These are phyloP conservation scores for Rosa hybrid DNA, from an alignment of 331 rosid genomes.

Conservation along the genomic window DNA sequence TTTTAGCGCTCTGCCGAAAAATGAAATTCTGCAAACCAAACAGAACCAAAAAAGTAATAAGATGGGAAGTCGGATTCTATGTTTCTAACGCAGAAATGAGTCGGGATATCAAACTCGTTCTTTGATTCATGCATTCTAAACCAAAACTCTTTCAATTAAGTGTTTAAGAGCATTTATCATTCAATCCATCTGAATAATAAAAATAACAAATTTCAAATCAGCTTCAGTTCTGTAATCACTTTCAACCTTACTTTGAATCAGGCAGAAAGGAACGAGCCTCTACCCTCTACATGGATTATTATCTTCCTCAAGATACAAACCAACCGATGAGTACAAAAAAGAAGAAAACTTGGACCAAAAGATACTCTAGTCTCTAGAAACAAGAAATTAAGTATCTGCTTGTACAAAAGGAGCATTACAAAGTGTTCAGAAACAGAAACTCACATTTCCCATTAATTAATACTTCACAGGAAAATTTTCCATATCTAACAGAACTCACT, in stretches of 20 bases:
- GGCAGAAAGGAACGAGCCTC: background rate
- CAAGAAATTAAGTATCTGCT: background rate
- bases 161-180: background rate
- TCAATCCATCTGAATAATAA: background rate
- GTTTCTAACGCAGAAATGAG: too few species aligned
- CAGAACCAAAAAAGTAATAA: too few species aligned
- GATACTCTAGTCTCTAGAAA: background rate
- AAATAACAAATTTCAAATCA: background rate
- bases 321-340: background rate
- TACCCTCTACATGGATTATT: background rate
- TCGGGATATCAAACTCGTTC: too few species aligned
- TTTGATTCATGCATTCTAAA: too few species aligned
- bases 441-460: background rate
- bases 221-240: background rate
- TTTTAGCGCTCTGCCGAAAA: too few species aligned
- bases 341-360: background rate
- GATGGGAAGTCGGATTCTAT: too few species aligned
- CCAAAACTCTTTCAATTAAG: too few species aligned
- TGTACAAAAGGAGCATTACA: background rate
- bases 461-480: constrained; percentile 2
- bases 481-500: constrained; percentile 12
- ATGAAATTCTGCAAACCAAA: too few species aligned
- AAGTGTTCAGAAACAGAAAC: constrained; percentile 3
- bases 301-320: background rate
- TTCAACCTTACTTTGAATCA: background rate